These are phyloP conservation scores for Orychophragmus violaceus DNA, from an alignment of 345 rosid species.

Conservation along the genomic window DNA sequence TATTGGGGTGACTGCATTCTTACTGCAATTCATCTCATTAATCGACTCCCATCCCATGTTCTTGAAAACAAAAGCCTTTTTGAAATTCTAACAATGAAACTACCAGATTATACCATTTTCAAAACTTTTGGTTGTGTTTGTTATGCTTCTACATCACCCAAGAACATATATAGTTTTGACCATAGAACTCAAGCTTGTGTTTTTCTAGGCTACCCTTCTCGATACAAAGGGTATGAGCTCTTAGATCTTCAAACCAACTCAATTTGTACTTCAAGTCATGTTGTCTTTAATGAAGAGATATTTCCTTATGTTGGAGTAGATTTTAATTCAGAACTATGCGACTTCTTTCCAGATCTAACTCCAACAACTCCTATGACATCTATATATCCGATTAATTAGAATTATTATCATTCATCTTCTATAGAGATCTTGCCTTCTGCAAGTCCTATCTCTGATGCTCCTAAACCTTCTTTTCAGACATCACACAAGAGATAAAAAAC, in stretches of 20 bases:
- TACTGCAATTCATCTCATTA: neutral
- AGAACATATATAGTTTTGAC: too few species aligned
- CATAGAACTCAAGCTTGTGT: too few species aligned
- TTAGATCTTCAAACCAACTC: neutral
- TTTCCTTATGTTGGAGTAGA: neutral
- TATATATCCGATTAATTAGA: too few species aligned
- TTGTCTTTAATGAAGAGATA: neutral
- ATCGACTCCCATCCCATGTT: neutral
- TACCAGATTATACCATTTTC: accelerated
- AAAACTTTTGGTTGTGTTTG: neutral
- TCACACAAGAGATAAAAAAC: too few species aligned
- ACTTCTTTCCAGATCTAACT: too few species aligned
- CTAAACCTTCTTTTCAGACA: neutral
- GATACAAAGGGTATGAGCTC: neutral
- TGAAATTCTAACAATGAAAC: neutral
- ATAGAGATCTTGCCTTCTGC: too few species aligned
- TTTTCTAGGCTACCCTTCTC: too few species aligned
- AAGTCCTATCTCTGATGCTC: too few species aligned
- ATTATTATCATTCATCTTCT: neutral
- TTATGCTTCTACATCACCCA: too few species aligned
- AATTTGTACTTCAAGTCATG: neutral
- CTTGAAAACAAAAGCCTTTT: neutral
- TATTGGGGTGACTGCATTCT: neutral
- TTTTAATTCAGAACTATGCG: accelerated
- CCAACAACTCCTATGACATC: neutral